Conservation (phyloP, 2,329 filamentous ascomycete genomes). For the Aspergillus brasiliensis region DNA sequence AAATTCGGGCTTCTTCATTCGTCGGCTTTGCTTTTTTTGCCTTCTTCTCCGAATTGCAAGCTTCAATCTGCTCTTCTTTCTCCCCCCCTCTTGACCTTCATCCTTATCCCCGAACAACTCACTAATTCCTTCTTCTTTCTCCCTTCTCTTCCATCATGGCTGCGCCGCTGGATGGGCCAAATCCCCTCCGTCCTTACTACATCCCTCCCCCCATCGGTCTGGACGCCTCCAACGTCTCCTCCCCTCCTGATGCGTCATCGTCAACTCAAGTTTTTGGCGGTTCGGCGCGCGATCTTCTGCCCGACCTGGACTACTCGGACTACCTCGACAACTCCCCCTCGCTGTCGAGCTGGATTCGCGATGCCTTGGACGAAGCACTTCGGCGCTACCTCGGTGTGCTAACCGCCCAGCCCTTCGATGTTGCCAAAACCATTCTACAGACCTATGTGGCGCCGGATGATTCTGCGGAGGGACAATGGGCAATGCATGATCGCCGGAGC, state of each 20-base stretch:
- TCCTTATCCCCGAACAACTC: background rate
- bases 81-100: background rate
- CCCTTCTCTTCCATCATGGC: constrained; percentile 42
- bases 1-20: constrained; percentile 25
- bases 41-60: constrained; percentile 8
- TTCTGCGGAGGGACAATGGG: constrained; percentile 33
- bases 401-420: constrained; percentile 93
- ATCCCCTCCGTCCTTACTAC: constrained; percentile 64
- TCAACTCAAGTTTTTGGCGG: constrained; percentile 54
- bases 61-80: constrained; percentile 5
- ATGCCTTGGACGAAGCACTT: constrained; percentile 78
- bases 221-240: constrained; percentile 45
- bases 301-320: constrained; percentile 88
- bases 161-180: constrained; percentile 54
- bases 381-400: constrained; percentile 91
- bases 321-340: constrained; percentile 80
- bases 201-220: constrained; percentile 67
- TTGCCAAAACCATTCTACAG: constrained; percentile 91
- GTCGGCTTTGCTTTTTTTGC: constrained; percentile 4
- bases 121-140: background rate
- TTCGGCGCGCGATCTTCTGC: constrained; percentile 80
- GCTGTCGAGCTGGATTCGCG: constrained; percentile 71
- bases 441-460: constrained; percentile 58
- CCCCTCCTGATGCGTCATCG: constrained; percentile 43
- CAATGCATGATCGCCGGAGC: constrained; percentile 31